Conservation (phyloP, 164 flowering plant species). For the Echeveria elegans region DNA sequence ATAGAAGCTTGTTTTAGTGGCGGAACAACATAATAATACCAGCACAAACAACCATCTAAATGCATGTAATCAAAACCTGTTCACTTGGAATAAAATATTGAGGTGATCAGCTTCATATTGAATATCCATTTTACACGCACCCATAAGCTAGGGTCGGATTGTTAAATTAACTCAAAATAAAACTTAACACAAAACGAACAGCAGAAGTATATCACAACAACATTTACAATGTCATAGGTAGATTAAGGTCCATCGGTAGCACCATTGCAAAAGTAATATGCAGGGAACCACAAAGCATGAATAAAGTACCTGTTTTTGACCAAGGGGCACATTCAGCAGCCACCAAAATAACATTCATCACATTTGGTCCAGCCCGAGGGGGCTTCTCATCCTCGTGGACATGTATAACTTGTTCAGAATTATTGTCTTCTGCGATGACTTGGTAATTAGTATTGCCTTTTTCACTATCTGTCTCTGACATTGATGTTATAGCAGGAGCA, state of each 20-base stretch:
- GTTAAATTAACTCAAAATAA: not conserved
- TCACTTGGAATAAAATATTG: not conserved
- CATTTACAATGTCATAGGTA: not conserved
- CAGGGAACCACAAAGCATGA: not conserved
- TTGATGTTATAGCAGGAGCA: constrained; percentile 18
- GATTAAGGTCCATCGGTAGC: too few species aligned
- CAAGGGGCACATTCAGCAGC: constrained; percentile 98
- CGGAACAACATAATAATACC: not conserved
- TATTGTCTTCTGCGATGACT: not conserved
- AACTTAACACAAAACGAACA: not conserved
- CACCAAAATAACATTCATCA: constrained; percentile 85
- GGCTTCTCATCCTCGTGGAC: constrained; percentile 32
- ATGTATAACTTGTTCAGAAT: constrained; percentile 15
- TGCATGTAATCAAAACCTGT: not conserved
- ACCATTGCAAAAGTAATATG: not conserved
- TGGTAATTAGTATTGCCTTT: constrained; percentile 12
- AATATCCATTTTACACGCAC: too few species aligned
- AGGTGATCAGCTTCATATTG: too few species aligned
- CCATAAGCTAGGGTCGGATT: not conserved
- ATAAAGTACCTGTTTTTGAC: constrained; percentile 75
- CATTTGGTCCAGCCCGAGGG: constrained; percentile 82
- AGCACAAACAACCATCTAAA: not conserved
- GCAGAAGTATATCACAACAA: not conserved
- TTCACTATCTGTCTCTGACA: constrained; percentile 18
- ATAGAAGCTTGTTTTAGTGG: too few species aligned